Percentiles rank a stretch among this genome's conserved stretches.
phyloP scores from a whole-genome alignment of 805 yeast species.

The Cyberlindnera xylosilytica region DNA sequence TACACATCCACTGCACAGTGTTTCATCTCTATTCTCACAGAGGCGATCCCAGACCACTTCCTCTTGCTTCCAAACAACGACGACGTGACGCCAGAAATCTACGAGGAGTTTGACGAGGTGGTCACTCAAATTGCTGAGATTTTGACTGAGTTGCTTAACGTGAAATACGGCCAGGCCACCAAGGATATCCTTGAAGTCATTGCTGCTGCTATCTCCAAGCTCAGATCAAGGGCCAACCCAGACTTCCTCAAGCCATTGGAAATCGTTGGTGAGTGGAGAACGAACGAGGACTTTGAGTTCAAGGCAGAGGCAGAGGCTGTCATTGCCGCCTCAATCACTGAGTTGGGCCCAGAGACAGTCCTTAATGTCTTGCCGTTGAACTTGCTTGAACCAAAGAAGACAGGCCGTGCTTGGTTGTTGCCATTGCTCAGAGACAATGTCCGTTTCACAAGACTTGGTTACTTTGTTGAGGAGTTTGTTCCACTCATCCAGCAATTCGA shows the following conservation, averaged over 20 bases:
- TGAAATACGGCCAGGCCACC: slow-evolving; percentile 74
- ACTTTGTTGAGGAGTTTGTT: slow-evolving; percentile 57
- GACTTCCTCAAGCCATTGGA: slow-evolving; percentile 64
- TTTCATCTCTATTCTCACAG: slow-evolving; percentile 70
- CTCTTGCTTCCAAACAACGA: slow-evolving; percentile 47
- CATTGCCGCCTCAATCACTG: slow-evolving; percentile 71
- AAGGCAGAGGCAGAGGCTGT: slow-evolving; percentile 78
- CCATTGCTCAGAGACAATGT: slow-evolving; percentile 89
- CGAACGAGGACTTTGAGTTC: slow-evolving; percentile 64
- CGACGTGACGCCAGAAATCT: slow-evolving; percentile 42
- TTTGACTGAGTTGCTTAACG: slow-evolving; percentile 59
- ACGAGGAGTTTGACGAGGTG: slow-evolving; percentile 52
- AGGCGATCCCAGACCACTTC: slow-evolving; percentile 58
- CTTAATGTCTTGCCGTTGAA: slow-evolving; percentile 75
- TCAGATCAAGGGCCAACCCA: slow-evolving; percentile 67
- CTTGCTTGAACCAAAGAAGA: slow-evolving; percentile 48
- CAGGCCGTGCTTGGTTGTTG: slow-evolving; percentile 95
- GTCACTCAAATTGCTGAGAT: slow-evolving; percentile 50
- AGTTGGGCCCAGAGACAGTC: slow-evolving; percentile 85
- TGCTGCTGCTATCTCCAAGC: slow-evolving; percentile 56
- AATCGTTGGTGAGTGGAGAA: slow-evolving; percentile 82
- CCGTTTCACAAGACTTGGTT: slow-evolving; percentile 63
- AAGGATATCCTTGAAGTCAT: slow-evolving; percentile 69
- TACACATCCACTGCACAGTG: slow-evolving; percentile 82
- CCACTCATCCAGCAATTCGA: slow-evolving; percentile 63